Evolutionary conservation across 306 rosid genomes (phyloP), one percentile per base, ranked within the genome.

Genomic region (Fagus crenata): DNA sequence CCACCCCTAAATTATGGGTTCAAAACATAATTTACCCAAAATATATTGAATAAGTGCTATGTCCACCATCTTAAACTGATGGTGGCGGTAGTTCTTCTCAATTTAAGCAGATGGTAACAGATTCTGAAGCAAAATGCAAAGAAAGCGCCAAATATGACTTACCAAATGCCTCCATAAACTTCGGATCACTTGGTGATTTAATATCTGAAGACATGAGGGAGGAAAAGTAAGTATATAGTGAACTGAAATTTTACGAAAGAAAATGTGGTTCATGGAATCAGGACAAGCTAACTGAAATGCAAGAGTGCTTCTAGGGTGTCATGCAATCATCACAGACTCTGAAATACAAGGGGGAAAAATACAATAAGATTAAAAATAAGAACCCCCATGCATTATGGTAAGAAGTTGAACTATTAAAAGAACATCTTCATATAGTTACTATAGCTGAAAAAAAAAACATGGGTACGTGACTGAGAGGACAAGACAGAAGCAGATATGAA

Each of bases 111-210:
- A 71, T 41, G 54, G 61, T 40, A 63, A 63, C 49, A 54, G 28
- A 67, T 51, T 36, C 59, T 74, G 69, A 56, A 46, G 81, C 73
- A 67, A 60, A 77, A 59, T 22, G 2, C 53, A 35, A 39, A n/a
- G 31, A 6, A 53, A 65, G 6, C 41, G n/a, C 43, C 60, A 56
- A 64, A 56, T 32, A 75, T 59, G 46, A 78, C 93, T 56, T 89
- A 94, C 98, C 98, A 81, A 90, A 85, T 68, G 97, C 98, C 85
- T 94, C 98, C 92, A 87, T 92, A 82, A 86, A 94, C 88, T 94
- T 94, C 37, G 96, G 93, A 85, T 94, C 95, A 63, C 79, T 83
- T 8, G 96, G 96, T 63, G 98, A 90, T 90, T 94, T 94, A 76
- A 94, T 43, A 79, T 92, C 98, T 94, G 93, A 77, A 72, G 68